These are phyloP conservation scores for Lepraria neglecta DNA, from an alignment of 495 filamentous ascomycete genomes.

Conservation along the genomic window DNA sequence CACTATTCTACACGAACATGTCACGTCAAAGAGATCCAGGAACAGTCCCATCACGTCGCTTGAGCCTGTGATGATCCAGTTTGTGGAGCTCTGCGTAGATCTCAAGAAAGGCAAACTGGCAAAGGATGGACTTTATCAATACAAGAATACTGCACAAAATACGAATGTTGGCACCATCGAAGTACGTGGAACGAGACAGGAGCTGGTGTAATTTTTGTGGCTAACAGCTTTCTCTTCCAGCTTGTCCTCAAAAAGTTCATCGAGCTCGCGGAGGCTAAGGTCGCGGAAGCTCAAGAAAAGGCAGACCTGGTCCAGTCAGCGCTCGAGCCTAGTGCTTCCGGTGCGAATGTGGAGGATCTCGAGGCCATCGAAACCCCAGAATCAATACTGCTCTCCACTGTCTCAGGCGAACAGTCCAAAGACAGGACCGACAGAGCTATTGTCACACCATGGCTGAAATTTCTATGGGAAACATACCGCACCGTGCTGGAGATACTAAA, in stretches of 20 bases:
- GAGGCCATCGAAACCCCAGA: constrained; percentile 97
- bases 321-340: constrained; percentile 63
- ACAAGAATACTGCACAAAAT: constrained; percentile 99
- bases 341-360: constrained; percentile 81
- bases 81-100: constrained; percentile 94
- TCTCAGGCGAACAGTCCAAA: constrained; percentile 93
- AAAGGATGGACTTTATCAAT: constrained; percentile 97
- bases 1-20: constrained; percentile 95
- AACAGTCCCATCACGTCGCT: constrained; percentile 95
- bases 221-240: constrained; percentile 36
- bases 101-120: constrained; percentile 95
- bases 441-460: constrained; percentile 98
- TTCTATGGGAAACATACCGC: constrained; percentile 99
- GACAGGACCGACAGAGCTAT: constrained; percentile 96
- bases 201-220: constrained; percentile 6
- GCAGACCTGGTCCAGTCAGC: constrained; percentile 89
- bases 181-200: constrained; percentile 40
- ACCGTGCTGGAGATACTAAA: constrained; percentile 96
- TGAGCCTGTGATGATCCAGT: constrained; percentile 95
- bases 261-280: constrained; percentile 91
- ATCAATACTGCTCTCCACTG: constrained; percentile 93
- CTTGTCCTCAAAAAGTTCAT: constrained; percentile 95
- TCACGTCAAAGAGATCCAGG: constrained; percentile 92
- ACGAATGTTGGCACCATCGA: constrained; percentile 98
- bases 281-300: constrained; percentile 91